Percentiles rank a stretch among this genome's conserved stretches.
phyloP scores from a whole-genome alignment of 192 early-diverging fungal genomes.

The Fimicolochytrium jonesii region DNA sequence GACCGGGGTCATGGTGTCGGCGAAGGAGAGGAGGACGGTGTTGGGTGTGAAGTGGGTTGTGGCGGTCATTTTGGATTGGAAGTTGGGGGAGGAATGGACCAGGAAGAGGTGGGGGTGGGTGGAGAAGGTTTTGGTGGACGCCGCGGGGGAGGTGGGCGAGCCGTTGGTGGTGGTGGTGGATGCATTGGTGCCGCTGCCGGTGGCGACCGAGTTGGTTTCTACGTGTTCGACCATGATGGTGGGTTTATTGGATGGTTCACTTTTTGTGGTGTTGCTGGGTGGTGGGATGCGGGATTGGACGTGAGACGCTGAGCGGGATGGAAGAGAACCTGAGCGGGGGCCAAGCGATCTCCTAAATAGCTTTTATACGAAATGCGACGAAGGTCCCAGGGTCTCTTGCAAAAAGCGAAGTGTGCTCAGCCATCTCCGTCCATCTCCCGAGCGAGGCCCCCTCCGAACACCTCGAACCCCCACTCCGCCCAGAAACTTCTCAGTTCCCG shows the following conservation, averaged over 20 bases:
- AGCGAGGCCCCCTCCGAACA: not conserved
- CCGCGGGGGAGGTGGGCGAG: constrained; percentile 33
- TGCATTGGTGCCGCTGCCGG: constrained; percentile 38
- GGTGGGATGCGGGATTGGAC: no score
- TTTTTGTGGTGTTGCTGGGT: no score
- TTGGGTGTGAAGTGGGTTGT: constrained; percentile 19
- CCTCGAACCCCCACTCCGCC: not conserved
- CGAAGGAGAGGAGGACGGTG: not conserved
- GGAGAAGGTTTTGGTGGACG: no score
- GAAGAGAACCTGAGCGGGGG: no score
- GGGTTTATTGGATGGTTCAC: not conserved
- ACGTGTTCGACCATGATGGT: not conserved
- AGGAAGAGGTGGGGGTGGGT: no score
- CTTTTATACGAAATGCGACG: no score
- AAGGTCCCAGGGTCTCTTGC: no score
- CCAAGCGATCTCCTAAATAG: no score
- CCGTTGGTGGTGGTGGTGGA: constrained; percentile 50
- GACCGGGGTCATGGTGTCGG: not conserved
- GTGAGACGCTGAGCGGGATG: no score
- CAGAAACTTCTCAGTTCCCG: not conserved
- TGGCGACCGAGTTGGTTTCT: not conserved
- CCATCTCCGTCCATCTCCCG: not conserved
- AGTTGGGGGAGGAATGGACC: constrained; percentile 32
- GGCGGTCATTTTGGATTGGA: constrained; percentile 27
- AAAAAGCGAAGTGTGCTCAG: no score